Conservation (phyloP, 345 rosid genomes). For the Ceriops tagal region DNA sequence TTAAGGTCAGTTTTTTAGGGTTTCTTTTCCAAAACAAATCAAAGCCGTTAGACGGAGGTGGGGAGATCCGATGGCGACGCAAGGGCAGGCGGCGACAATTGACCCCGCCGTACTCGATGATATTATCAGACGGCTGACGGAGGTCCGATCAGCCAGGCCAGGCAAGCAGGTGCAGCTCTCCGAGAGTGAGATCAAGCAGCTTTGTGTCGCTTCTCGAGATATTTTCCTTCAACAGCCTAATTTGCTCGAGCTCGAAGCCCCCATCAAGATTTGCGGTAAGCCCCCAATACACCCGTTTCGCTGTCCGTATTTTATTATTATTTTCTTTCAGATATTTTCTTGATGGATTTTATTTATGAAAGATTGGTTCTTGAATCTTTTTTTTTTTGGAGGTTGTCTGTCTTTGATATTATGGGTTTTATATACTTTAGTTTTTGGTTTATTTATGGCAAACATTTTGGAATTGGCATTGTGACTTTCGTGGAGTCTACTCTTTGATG, state of each 20-base stretch:
- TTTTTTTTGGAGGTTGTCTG: background rate
- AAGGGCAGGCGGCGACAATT: constrained; percentile 45
- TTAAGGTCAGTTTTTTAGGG: constrained; percentile 13
- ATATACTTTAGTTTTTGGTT: background rate
- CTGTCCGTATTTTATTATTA: background rate
- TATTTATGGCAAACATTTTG: background rate
- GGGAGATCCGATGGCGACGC: constrained; percentile 49
- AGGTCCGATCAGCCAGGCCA: constrained; percentile 81
- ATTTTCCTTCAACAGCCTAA: constrained; percentile 79
- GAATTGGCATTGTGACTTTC: background rate
- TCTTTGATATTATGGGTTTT: background rate
- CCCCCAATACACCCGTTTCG: background rate
- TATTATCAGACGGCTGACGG: constrained; percentile 73
- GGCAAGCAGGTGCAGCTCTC: constrained; percentile 95
- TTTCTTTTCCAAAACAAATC: constrained; percentile 9
- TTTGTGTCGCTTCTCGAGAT: constrained; percentile 68
- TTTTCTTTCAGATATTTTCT: background rate
- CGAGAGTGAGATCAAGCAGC: constrained; percentile 90
- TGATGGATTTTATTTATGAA: background rate
- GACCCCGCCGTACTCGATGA: constrained; percentile 69
- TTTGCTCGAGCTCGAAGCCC: constrained; percentile 92
- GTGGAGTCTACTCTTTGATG: no score
- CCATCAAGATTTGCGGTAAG: constrained; percentile 92
- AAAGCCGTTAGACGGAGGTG: constrained; percentile 6
- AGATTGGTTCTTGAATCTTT: background rate